Evolutionary conservation across 2,329 filamentous ascomycete species (phyloP).

Genomic region (Fusarium sp.): DNA sequence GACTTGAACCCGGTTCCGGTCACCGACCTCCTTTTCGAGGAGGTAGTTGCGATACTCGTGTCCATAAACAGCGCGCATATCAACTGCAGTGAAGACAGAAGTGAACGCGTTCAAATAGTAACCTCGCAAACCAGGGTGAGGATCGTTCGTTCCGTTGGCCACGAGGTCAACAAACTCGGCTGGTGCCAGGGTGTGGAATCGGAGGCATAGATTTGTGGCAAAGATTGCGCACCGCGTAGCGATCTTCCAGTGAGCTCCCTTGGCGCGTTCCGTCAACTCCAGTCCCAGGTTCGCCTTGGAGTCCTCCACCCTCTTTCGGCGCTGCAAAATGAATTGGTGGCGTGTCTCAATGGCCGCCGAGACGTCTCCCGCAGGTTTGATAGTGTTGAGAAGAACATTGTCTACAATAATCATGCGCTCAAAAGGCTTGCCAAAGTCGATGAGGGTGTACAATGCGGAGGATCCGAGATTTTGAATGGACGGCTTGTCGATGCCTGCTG

Average conservation of each 20-base stretch:
- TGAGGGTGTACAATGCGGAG: constrained; percentile 83
- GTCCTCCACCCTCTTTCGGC: constrained; percentile 81
- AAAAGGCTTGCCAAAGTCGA: constrained; percentile 91
- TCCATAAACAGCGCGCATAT: constrained; percentile 85
- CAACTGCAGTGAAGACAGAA: constrained; percentile 83
- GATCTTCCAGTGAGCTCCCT: constrained; percentile 94
- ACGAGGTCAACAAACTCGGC: constrained; percentile 86
- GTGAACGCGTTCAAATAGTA: constrained; percentile 86
- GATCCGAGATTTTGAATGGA: constrained; percentile 92
- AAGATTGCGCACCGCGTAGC: constrained; percentile 91
- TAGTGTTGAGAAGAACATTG: constrained; percentile 74
- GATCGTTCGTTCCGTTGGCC: constrained; percentile 85
- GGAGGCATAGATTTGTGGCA: constrained; percentile 87
- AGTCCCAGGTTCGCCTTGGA: constrained; percentile 85
- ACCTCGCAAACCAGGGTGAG: constrained; percentile 85
- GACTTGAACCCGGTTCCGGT: constrained; percentile 81
- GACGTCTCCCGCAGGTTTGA: constrained; percentile 77
- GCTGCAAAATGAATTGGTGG: constrained; percentile 79
- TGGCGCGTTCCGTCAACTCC: constrained; percentile 83
- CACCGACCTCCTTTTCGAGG: constrained; percentile 77
- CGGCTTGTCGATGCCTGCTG: constrained; percentile 90
- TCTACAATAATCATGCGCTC: constrained; percentile 89
- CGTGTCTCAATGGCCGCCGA: constrained; percentile 67
- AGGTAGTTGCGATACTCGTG: constrained; percentile 92
- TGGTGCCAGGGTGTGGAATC: constrained; percentile 90